These are phyloP conservation scores for Pseudogymnoascus sp. DNA, from an alignment of 2,329 filamentous ascomycete genomes.

Conservation along the genomic window DNA sequence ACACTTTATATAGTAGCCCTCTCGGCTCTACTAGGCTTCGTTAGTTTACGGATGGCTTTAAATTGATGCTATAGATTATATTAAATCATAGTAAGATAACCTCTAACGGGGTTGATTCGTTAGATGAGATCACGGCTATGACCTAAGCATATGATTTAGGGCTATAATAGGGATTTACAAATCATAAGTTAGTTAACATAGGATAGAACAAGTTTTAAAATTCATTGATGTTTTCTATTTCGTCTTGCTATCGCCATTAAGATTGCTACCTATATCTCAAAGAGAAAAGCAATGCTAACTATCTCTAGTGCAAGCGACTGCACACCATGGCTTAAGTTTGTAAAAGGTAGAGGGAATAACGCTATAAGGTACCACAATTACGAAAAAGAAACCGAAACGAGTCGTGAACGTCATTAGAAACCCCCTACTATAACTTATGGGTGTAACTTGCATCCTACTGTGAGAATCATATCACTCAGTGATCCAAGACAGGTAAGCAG, in stretches of 20 bases:
- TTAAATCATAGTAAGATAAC: not conserved
- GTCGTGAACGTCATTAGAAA: not conserved
- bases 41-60: too few relatives aligned
- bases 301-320: not conserved
- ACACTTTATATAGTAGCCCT: too few relatives aligned
- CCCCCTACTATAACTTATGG: not conserved
- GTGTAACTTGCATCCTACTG: conserved; percentile 7
- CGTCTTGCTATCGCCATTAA: not conserved
- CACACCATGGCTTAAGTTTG: not conserved
- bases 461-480: too few relatives aligned
- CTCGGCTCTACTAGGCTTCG: too few relatives aligned
- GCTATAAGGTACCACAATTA: not conserved
- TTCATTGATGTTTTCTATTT: not conserved
- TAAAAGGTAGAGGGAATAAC: not conserved
- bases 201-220: not conserved
- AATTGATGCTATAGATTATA: not conserved
- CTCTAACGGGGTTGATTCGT: not conserved
- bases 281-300: not conserved
- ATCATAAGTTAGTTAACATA: not conserved
- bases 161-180: not conserved
- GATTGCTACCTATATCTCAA: not conserved
- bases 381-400: not conserved
- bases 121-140: not conserved
- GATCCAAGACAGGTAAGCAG: too few relatives aligned
- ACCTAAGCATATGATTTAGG: not conserved